Evolutionary conservation across 2,329 filamentous ascomycete genomes (phyloP).

Genomic region (Beauveria brongniartii): DNA sequence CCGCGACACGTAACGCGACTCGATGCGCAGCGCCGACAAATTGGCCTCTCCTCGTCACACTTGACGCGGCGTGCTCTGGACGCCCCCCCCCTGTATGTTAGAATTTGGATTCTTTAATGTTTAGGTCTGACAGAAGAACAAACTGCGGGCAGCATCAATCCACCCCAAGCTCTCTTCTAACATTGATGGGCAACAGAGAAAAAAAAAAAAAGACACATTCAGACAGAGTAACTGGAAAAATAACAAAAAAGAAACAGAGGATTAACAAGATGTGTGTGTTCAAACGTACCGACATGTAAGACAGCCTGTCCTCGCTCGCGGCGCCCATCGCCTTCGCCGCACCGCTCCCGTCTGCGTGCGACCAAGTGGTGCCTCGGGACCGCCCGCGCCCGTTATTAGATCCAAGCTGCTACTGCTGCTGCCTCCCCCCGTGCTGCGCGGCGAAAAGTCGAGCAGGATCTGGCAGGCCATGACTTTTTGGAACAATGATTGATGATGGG

Average conservation of each 20-base stretch:
- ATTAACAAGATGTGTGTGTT: too few species aligned
- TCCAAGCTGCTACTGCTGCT: neutral
- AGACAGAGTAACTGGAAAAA: too few species aligned
- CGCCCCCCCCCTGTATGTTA: neutral
- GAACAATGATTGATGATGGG: neutral
- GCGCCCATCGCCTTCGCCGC: neutral
- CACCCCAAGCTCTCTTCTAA: too few species aligned
- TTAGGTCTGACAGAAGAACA: neutral
- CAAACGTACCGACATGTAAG: neutral
- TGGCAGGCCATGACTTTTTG: neutral
- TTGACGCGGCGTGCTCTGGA: neutral
- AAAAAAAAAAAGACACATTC: too few species aligned
- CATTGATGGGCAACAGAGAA: too few species aligned
- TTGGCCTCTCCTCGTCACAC: slow-evolving; percentile 1
- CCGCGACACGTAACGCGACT: neutral
- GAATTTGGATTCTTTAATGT: neutral
- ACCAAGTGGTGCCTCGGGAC: neutral
- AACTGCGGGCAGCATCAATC: too few species aligned
- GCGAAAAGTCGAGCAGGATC: slow-evolving; percentile 3
- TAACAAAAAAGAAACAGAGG: too few species aligned
- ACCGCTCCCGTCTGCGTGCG: neutral
- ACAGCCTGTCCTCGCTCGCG: neutral
- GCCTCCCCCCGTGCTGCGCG: neutral
- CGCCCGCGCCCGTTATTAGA: neutral
- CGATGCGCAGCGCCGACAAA: neutral